Percentiles rank a stretch among this genome's conserved stretches.
Evolutionary conservation across 495 filamentous ascomycete species (phyloP).

Genomic region (Glarea lozoyensis): DNA sequence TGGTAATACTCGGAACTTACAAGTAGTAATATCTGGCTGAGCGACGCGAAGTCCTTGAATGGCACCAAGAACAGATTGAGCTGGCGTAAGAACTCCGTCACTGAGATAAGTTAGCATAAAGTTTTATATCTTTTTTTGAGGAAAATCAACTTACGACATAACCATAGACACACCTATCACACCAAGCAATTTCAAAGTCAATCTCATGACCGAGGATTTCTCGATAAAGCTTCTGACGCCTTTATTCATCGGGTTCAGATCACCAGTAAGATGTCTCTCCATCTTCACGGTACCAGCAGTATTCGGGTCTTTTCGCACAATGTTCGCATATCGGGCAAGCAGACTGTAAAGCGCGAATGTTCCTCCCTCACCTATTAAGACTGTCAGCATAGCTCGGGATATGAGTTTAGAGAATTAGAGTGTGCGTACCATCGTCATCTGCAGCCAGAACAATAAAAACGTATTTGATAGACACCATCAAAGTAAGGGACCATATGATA

Average conservation of each 20-base stretch:
- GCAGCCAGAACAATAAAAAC: conserved; percentile 57
- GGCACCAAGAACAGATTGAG: conserved; percentile 60
- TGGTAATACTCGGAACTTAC: not conserved
- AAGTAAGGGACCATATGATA: conserved; percentile 63
- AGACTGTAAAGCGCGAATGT: conserved; percentile 66
- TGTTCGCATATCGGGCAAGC: conserved; percentile 53
- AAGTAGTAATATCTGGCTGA: conserved; percentile 32
- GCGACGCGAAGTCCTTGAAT: conserved; percentile 56
- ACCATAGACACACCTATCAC: conserved; percentile 65
- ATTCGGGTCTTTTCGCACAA: conserved; percentile 21
- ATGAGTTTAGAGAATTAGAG: too few species aligned
- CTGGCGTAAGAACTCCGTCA: conserved; percentile 62
- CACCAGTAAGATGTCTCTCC: conserved; percentile 46
- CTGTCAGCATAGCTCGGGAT: too few species aligned
- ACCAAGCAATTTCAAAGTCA: conserved; percentile 54
- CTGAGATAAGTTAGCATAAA: conserved; percentile 8
- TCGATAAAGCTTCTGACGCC: conserved; percentile 49
- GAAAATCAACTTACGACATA: conserved; percentile 32
- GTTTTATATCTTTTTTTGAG: not conserved
- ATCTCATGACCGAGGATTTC: conserved; percentile 38
- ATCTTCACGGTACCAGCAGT: conserved; percentile 34
- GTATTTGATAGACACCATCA: conserved; percentile 71
- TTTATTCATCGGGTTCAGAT: conserved; percentile 42
- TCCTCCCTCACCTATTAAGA: conserved; percentile 67
- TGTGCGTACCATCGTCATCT: conserved; percentile 73